Percentiles rank a stretch among this genome's conserved stretches.
phyloP scores from a whole-genome alignment of 106 monocot genomes.

The Dendrobium chrysotoxum region DNA sequence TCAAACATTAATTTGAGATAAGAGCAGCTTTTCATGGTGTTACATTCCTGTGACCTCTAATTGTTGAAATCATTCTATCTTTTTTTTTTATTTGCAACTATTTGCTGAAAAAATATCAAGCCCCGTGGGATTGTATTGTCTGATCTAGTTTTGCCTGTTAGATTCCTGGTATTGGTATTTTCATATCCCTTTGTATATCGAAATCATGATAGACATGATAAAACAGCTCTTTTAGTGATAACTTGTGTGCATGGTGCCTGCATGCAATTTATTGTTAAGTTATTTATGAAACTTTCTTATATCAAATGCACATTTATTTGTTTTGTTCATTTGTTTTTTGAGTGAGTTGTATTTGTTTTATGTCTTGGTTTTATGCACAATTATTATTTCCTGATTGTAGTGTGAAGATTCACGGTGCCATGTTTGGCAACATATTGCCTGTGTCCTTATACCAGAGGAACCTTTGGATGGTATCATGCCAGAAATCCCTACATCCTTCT shows the following conservation, averaged over 20 bases:
- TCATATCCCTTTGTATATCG: neutral
- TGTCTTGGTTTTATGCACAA: slow-evolving; percentile 4
- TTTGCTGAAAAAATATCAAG: neutral
- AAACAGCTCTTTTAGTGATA: neutral
- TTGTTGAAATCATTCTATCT: neutral
- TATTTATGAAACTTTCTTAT: neutral
- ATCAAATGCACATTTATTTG: neutral
- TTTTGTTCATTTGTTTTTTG: neutral
- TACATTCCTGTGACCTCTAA: neutral
- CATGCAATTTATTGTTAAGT: neutral
- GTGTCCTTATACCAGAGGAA: slow-evolving; percentile 78
- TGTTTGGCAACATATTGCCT: slow-evolving; percentile 69
- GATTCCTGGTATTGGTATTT: neutral
- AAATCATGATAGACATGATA: neutral
- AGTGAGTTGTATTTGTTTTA: neutral
- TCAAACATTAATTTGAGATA: neutral
- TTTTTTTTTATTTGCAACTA: neutral
- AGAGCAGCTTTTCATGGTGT: too few relatives aligned
- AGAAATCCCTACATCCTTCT: slow-evolving; percentile 47
- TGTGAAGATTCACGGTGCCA: slow-evolving; percentile 59
- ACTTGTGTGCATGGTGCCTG: neutral
- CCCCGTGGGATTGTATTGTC: neutral
- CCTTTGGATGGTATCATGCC: slow-evolving; percentile 39
- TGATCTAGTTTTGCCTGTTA: neutral
- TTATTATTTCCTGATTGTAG: slow-evolving; percentile 33